Conservation (phyloP, 2,329 filamentous ascomycete species). For the Exophiala xenobiotica region DNA sequence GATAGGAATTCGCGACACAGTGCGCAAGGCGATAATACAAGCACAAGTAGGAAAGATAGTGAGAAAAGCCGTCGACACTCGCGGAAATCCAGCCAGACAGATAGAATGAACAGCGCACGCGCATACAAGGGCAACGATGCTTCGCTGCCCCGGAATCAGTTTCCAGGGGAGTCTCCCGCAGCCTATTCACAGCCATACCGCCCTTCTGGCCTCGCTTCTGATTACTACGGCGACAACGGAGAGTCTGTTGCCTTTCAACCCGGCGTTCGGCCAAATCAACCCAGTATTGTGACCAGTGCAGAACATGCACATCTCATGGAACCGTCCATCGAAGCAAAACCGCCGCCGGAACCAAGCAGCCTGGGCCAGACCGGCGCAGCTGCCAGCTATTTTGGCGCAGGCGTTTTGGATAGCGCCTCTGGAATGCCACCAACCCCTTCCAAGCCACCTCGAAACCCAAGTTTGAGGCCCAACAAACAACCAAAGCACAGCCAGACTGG, state of each 20-base stretch:
- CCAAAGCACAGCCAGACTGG: slow-evolving; percentile 28
- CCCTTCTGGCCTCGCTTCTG: slow-evolving; percentile 55
- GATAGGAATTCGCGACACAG: slow-evolving; percentile 7
- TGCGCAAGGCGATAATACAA: slow-evolving; percentile 19
- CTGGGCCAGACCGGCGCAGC: slow-evolving; percentile 53
- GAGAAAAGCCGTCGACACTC: slow-evolving; percentile 14
- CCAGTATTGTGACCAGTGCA: slow-evolving; percentile 54
- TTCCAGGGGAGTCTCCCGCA: slow-evolving; percentile 57
- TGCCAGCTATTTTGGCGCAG: slow-evolving; percentile 54
- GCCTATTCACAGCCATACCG: slow-evolving; percentile 48
- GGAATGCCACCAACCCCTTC: slow-evolving; percentile 32
- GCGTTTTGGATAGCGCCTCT: slow-evolving; percentile 25
- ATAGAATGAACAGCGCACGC: slow-evolving; percentile 14
- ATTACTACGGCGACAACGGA: slow-evolving; percentile 64
- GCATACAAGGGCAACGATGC: slow-evolving; percentile 40
- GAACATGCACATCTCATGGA: slow-evolving; percentile 56
- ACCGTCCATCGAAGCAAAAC: slow-evolving; percentile 51
- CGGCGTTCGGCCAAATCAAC: slow-evolving; percentile 55
- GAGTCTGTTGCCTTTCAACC: slow-evolving; percentile 60
- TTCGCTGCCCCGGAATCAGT: slow-evolving; percentile 54
- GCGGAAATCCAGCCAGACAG: slow-evolving; percentile 13
- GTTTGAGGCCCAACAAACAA: slow-evolving; percentile 6
- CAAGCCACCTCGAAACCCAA: slow-evolving; percentile 34
- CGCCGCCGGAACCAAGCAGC: slow-evolving; percentile 59
- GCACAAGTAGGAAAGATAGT: slow-evolving; percentile 33